Evolutionary conservation across 495 filamentous ascomycete species (phyloP).

Genomic region (Penicillium angulare): DNA sequence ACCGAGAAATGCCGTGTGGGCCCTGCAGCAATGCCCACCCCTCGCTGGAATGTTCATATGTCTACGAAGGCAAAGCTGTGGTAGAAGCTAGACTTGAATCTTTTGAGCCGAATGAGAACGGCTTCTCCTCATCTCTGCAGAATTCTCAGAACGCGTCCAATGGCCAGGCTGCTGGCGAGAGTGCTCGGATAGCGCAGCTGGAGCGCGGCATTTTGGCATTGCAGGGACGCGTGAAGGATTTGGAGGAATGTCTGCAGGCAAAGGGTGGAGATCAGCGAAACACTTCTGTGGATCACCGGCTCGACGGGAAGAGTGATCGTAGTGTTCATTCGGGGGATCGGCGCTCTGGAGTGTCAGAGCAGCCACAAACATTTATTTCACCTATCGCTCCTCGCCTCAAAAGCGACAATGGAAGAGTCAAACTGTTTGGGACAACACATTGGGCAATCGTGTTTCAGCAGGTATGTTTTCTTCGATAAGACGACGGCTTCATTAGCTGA

Average conservation of each 20-base stretch:
- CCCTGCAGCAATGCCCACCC: slow-evolving; percentile 33
- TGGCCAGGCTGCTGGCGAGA: not conserved
- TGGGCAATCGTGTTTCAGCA: slow-evolving; percentile 39
- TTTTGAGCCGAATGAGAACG: not conserved
- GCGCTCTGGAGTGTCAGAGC: not conserved
- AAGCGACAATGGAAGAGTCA: slow-evolving; percentile 25
- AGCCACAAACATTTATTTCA: slow-evolving; percentile 13
- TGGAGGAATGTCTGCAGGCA: slow-evolving; percentile 6
- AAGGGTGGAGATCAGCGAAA: not conserved
- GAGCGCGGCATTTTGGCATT: slow-evolving; percentile 15
- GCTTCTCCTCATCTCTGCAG: not conserved
- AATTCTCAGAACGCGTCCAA: not conserved
- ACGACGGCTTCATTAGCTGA: slow-evolving; percentile 7
- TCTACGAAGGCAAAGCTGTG: slow-evolving; percentile 17
- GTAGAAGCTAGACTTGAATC: slow-evolving; percentile 8
- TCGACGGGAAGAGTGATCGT: not conserved
- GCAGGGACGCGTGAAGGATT: slow-evolving; percentile 14
- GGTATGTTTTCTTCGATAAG: slow-evolving; percentile 19
- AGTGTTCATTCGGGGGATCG: not conserved
- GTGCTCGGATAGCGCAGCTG: slow-evolving; percentile 11
- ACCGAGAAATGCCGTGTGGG: slow-evolving; percentile 39
- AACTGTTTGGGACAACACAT: slow-evolving; percentile 42
- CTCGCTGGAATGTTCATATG: slow-evolving; percentile 24
- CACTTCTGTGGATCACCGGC: no score
- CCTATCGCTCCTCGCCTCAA: slow-evolving; percentile 17